Evolutionary conservation across 768 basidiomycete genomes (phyloP).

Genomic region (Dacryopinax spathularia): DNA sequence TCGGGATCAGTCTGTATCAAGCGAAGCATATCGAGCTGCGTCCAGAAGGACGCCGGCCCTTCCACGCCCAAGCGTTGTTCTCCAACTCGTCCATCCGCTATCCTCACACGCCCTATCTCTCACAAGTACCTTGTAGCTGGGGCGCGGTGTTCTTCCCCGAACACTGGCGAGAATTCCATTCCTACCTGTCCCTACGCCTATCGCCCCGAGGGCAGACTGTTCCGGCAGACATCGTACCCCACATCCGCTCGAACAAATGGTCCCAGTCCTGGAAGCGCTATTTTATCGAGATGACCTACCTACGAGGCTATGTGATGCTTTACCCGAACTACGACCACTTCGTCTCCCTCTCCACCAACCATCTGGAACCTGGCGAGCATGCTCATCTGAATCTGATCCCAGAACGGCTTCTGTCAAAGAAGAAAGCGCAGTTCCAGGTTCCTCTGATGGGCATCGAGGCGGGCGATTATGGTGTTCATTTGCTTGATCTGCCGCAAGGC

Average conservation of each 20-base stretch:
- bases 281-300: constrained; percentile 72
- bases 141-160: constrained; percentile 83
- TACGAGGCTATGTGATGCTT: constrained; percentile 75
- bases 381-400: constrained; percentile 10
- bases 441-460: constrained; percentile 42
- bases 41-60: constrained; percentile 48
- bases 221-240: constrained; percentile 44
- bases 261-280: constrained; percentile 75
- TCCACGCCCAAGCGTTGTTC: constrained; percentile 53
- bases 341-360: constrained; percentile 74
- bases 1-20: constrained; percentile 76
- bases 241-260: constrained; percentile 71
- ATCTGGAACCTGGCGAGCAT: constrained; percentile 71
- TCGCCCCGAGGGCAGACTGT: constrained; percentile 33
- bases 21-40: constrained; percentile 68
- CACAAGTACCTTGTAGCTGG: constrained; percentile 83
- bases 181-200: constrained; percentile 58
- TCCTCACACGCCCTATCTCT: constrained; percentile 58
- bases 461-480: constrained; percentile 16
- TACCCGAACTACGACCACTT: constrained; percentile 70
- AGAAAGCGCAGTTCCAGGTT: constrained; percentile 48
- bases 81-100: constrained; percentile 22
- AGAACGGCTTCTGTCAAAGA: constrained; percentile 29
- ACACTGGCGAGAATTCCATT: constrained; percentile 77
- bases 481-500: constrained; percentile 48